Base-by-base conservation (phyloP, 2,329 filamentous ascomycete genomes). In the Pezicula radicicola region DNA sequence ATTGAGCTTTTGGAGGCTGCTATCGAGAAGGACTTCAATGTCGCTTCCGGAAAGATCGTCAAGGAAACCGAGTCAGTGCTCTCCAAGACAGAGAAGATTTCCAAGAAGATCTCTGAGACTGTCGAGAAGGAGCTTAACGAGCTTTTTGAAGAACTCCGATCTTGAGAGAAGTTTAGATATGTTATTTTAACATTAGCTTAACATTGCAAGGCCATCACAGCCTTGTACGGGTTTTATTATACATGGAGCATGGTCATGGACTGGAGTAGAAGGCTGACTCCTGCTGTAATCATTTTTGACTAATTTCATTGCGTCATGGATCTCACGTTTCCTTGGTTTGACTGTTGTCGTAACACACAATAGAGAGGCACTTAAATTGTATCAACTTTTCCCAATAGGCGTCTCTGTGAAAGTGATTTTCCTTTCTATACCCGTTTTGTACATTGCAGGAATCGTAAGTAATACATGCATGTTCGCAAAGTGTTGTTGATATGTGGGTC, bases 51-150 rank as follows among this genome's bases (percentile, higher is more conserved):
- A 64, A 76, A 83, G 70, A 71, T 84, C 48, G 72, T 77, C 58
- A 76, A 80, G 68, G 76, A 75, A 41, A 74, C 76, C 57, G 77
- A 81, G 65, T 66, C 73, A 28, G 66, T 83, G 55, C 72, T 75
- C 50, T 71, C 68, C 63, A 81, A 84, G 76, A 79, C 79, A 19
- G 77, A 82, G 72, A 77, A 83, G 75, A 69, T 86, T 57, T 78
- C 80, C 56, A 74, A 81, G 72, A 84, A 84, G 78, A 79, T 86
- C 60, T 78, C 84, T 63, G 72, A 82, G 57, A 67, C 83, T 35
- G 77, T 86, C 48, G 79, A 85, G 21, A 75, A 81, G 69, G 80
- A 85, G 73, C 71, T 85, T 43, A 72, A 79, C 69, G 74, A 80
- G 65, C 81, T 86, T 64, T 71, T 84, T 50, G 73, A 79, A 62